Percentiles rank a stretch among this genome's conserved stretches.
phyloP scores from a whole-genome alignment of 257 asterid species.

The Scutellaria barbata region DNA sequence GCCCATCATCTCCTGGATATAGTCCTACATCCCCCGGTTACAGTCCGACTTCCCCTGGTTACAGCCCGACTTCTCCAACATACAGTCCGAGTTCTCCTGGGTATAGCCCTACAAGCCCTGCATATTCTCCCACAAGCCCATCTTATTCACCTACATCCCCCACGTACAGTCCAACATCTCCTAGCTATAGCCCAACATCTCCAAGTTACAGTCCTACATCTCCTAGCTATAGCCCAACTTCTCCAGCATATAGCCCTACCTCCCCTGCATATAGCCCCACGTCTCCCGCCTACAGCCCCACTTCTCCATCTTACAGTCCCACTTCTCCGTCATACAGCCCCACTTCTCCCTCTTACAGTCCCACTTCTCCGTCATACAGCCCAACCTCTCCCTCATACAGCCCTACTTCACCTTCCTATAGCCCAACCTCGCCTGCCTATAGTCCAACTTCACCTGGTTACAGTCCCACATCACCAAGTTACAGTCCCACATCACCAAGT shows the following conservation, averaged over 20 bases:
- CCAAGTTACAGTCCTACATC: slow-evolving; percentile 93
- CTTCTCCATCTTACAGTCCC: slow-evolving; percentile 85
- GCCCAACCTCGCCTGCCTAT: slow-evolving; percentile 84
- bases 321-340: slow-evolving; percentile 88
- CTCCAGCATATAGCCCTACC: slow-evolving; percentile 85
- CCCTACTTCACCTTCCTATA: slow-evolving; percentile 73
- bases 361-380: slow-evolving; percentile 86
- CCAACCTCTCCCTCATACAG: slow-evolving; percentile 87
- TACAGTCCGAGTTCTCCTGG: slow-evolving; percentile 95
- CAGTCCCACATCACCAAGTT: slow-evolving; percentile 94
- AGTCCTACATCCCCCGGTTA: slow-evolving; percentile 90
- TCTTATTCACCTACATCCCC: slow-evolving; percentile 90
- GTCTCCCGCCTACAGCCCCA: slow-evolving; percentile 78
- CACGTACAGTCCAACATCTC: slow-evolving; percentile 70
- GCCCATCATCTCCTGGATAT: slow-evolving; percentile 88
- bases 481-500: slow-evolving; percentile 82
- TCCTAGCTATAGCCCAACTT: slow-evolving; percentile 83
- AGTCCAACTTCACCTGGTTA: slow-evolving; percentile 93
- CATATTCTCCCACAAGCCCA: slow-evolving; percentile 94
- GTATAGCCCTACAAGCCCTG: slow-evolving; percentile 92
- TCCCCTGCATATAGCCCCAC: slow-evolving; percentile 93
- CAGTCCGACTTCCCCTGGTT: slow-evolving; percentile 87
- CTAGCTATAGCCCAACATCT: slow-evolving; percentile 84
- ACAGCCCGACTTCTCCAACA: slow-evolving; percentile 92
- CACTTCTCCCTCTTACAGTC: slow-evolving; percentile 86